Conservation (phyloP, 352 stramenopile genomes). For the Peronosclerospora sorghi region DNA sequence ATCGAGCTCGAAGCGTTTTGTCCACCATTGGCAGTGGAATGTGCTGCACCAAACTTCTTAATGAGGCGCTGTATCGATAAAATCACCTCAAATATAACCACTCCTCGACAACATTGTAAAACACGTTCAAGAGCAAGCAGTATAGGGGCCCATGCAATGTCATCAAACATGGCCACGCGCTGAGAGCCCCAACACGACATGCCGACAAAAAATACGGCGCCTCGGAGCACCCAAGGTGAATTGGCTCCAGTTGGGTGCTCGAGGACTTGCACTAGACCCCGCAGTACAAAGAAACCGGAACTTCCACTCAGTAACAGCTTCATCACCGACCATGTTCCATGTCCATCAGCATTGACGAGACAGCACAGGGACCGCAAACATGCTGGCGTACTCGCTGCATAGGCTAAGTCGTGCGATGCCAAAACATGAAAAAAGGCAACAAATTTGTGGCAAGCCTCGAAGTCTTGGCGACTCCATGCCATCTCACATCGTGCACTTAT, state of each 20-base stretch:
- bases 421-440: slow-evolving; percentile 73
- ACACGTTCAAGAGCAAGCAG: slow-evolving; percentile 51
- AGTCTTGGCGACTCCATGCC: slow-evolving; percentile 58
- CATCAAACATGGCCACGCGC: slow-evolving; percentile 55
- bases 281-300: slow-evolving; percentile 57
- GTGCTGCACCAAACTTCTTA: slow-evolving; percentile 66
- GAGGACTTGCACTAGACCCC: slow-evolving; percentile 57
- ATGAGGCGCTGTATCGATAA: slow-evolving; percentile 76
- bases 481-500: slow-evolving; percentile 57
- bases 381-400: slow-evolving; percentile 40
- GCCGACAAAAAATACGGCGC: slow-evolving; percentile 78
- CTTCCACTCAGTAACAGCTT: slow-evolving; percentile 58
- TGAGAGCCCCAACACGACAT: slow-evolving; percentile 86
- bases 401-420: slow-evolving; percentile 43
- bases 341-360: slow-evolving; percentile 73
- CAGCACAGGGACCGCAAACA: slow-evolving; percentile 72
- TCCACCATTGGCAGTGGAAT: slow-evolving; percentile 1
- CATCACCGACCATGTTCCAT: slow-evolving; percentile 77
- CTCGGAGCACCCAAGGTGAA: slow-evolving; percentile 65
- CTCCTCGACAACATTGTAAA: slow-evolving; percentile 52
- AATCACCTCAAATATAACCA: slow-evolving; percentile 84
- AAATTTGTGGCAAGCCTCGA: slow-evolving; percentile 60
- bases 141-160: slow-evolving; percentile 65
- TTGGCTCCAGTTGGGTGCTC: slow-evolving; percentile 41
- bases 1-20: slow-evolving; percentile 3